A percentile compares a stretch with the other conserved stretches of the same genome.
Conservation (phyloP, 306 rosid species). For the Quercus suber region DNA sequence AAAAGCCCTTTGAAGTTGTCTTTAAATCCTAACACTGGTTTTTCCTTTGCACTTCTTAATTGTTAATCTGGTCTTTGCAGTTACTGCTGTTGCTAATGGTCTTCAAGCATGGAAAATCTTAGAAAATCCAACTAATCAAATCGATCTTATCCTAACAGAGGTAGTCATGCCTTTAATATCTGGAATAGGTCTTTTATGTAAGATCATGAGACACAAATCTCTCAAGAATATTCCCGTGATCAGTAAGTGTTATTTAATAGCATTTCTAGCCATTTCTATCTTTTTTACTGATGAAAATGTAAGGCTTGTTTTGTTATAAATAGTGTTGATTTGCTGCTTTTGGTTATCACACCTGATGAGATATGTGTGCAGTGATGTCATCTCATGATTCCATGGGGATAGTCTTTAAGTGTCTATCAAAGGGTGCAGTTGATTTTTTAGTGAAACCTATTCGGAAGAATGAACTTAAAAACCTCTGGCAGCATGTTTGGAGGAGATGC, state of each 20-base stretch:
- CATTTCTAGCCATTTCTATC: background rate
- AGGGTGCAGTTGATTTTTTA: conserved; percentile 94
- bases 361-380: conserved; percentile 93
- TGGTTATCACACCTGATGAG: conserved; percentile 44
- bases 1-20: conserved; percentile 1
- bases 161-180: conserved; percentile 84
- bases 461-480: conserved; percentile 98
- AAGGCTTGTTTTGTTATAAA: conserved; percentile 2
- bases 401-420: conserved; percentile 96
- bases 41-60: conserved; percentile 2
- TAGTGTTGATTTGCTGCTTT: conserved; percentile 27
- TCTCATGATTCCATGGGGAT: conserved; percentile 93
- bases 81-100: conserved; percentile 59
- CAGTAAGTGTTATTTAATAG: conserved; percentile 51
- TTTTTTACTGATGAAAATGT: conserved; percentile 4
- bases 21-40: background rate
- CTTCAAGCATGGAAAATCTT: conserved; percentile 87
- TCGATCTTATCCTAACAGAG: conserved; percentile 86
- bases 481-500: conserved; percentile 98
- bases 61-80: conserved; percentile 41
- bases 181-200: conserved; percentile 79
- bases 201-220: conserved; percentile 80
- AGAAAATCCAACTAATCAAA: conserved; percentile 73
- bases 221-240: conserved; percentile 81
- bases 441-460: conserved; percentile 96